phyloP scores from a whole-genome alignment of 257 asterid species.

The Solanum chilense region DNA sequence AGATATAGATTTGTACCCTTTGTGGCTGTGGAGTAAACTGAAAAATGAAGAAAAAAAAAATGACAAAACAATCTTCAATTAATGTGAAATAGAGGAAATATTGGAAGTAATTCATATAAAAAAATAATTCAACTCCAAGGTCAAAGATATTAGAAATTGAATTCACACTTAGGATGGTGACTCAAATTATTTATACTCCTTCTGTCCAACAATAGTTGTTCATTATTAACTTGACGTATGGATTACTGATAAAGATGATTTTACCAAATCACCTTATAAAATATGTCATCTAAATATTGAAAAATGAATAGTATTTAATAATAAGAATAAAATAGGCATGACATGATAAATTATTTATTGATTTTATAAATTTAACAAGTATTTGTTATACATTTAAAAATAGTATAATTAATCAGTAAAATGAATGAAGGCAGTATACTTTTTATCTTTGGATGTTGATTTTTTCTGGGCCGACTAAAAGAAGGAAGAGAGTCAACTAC shows the following conservation, averaged over 20 bases:
- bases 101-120: background rate
- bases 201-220: rapidly evolving
- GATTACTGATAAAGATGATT: rapidly evolving
- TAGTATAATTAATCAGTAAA: too few species aligned
- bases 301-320: too few species aligned
- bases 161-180: background rate
- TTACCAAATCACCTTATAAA: too few species aligned
- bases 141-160: background rate
- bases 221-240: background rate
- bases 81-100: background rate
- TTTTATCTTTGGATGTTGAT: background rate
- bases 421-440: too few species aligned
- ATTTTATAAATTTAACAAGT: too few species aligned
- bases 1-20: background rate
- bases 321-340: rapidly evolving
- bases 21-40: background rate
- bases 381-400: too few species aligned
- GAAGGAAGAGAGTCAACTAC: background rate
- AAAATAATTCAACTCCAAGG: background rate
- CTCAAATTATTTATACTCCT: background rate
- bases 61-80: background rate
- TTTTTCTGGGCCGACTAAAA: background rate
- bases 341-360: too few species aligned
- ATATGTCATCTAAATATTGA: too few species aligned
- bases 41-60: background rate